Percentiles rank a stretch among this genome's conserved stretches.
Conservation (phyloP, 208 protist species). For the Trypanosomatidae sp. region DNA sequence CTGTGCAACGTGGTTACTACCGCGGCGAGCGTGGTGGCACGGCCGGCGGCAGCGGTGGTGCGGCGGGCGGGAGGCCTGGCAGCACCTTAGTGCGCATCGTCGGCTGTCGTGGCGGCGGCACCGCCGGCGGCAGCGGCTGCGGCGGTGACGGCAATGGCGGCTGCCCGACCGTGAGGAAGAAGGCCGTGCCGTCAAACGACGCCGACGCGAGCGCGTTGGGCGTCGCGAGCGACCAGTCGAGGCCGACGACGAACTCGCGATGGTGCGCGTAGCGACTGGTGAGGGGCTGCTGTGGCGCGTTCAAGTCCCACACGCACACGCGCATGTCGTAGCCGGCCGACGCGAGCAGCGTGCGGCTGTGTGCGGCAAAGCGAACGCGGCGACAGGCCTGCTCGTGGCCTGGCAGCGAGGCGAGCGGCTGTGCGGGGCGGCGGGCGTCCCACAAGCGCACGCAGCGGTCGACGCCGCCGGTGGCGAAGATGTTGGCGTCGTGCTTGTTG, state of each 20-base stretch:
- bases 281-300: conserved; percentile 66
- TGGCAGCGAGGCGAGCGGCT: conserved; percentile 60
- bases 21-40: conserved; percentile 17
- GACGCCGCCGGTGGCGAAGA: conserved; percentile 78
- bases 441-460: conserved; percentile 78
- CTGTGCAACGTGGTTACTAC: too few relatives aligned
- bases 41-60: conserved; percentile 22
- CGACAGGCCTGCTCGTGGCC: conserved; percentile 83
- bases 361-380: conserved; percentile 73
- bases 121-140: conserved; percentile 24
- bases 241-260: conserved; percentile 80
- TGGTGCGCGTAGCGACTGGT: conserved; percentile 74
- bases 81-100: conserved; percentile 39
- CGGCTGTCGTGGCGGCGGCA: conserved; percentile 60
- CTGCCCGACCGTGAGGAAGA: conserved; percentile 53
- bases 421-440: conserved; percentile 61
- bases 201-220: conserved; percentile 48
- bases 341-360: conserved; percentile 55
- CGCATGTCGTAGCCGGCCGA: conserved; percentile 82
- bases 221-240: conserved; percentile 65
- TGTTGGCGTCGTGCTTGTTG: conserved; percentile 82
- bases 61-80: conserved; percentile 34
- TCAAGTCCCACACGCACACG: conserved; percentile 80
- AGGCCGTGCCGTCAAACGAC: conserved; percentile 61
- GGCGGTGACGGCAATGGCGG: conserved; percentile 32